A percentile compares a stretch with the other conserved stretches of the same genome.
phyloP scores from a whole-genome alignment of 2,329 filamentous ascomycete genomes.

The Alternaria triticina region DNA sequence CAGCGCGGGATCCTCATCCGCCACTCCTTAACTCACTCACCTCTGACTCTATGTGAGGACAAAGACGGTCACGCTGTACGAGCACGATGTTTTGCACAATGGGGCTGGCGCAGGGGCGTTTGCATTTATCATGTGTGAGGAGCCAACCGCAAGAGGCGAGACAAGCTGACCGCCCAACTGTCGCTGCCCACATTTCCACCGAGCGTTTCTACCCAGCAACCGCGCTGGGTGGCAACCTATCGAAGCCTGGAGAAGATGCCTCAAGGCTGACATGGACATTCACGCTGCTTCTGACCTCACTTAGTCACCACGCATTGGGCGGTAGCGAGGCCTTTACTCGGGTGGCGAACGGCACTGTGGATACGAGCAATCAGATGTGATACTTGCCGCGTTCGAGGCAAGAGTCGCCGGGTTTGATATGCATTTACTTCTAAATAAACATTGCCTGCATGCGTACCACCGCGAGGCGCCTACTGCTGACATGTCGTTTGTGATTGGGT shows the following conservation, averaged over 20 bases:
- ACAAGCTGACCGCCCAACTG: constrained; percentile 24
- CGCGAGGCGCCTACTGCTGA: constrained; percentile 11
- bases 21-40: constrained; percentile 27
- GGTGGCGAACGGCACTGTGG: constrained; percentile 11
- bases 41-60: constrained; percentile 12
- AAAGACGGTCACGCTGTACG: constrained; percentile 8
- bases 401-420: constrained; percentile 19
- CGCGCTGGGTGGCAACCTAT: constrained; percentile 39
- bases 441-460: constrained; percentile 26
- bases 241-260: constrained; percentile 32
- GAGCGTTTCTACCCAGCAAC: constrained; percentile 28
- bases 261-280: constrained; percentile 34
- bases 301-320: constrained; percentile 25
- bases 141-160: constrained; percentile 25
- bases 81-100: constrained; percentile 7
- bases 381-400: constrained; percentile 23
- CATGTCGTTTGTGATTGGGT: constrained; percentile 3
- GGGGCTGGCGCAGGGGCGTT: constrained; percentile 18
- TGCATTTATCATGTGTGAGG: constrained; percentile 32
- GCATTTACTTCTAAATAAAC: constrained; percentile 24
- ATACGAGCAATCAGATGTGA: constrained; percentile 27
- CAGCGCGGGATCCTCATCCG: constrained; percentile 40
- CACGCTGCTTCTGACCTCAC: constrained; percentile 14
- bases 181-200: constrained; percentile 38
- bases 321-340: constrained; percentile 9